Base-by-base conservation (phyloP, 768 basidiomycete species). In the Leccinum boreale region DNA sequence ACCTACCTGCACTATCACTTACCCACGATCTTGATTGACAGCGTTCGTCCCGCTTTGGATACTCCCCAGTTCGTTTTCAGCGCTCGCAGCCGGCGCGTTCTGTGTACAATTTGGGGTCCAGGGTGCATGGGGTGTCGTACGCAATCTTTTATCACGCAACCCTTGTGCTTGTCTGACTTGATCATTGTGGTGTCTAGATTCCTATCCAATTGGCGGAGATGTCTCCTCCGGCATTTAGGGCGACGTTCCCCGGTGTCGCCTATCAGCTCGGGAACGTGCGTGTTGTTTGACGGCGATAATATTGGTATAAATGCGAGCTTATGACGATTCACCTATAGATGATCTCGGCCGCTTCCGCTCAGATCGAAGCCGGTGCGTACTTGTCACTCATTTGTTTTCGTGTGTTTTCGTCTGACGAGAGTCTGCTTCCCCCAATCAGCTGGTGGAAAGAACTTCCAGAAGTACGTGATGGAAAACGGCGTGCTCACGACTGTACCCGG, bases 21-120 rank as follows among this genome's bases (percentile, higher is more conserved):
- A 57, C 14, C 10, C 33, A 23, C 8, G 15, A 46, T 44, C 42
- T 21, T 26, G n/a, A 55, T 35, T 19, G 24, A 62, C 46, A 69
- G 78, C 69, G 23, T 83, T 84, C 73, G 89, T 90, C 63, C 89
- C 89, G 0, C 77, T 94, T 2, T 95, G 93, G 94, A 90, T 93
- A 63, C 64, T 96, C 7, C 94, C 94, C 3, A 72, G 65, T 6
- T 73, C 79, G 1, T 94, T 94, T 71, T 70, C 80, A 1, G 80
- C 76, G 1, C 85, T 97, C 9, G 67, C 90, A 0, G 91, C 90
- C 0, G 92, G 92, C 9, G 93, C 92, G 1, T 96, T 95, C 75
- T 92, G 83, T 63, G 77, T 93, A 15, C 92, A 94, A 66, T 84
- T 91, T 62, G 91, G 90, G 52, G 90, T 95, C 0, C 94, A 96